Conservation (phyloP, 257 asterid genomes). For the Nicotiana undulata region DNA sequence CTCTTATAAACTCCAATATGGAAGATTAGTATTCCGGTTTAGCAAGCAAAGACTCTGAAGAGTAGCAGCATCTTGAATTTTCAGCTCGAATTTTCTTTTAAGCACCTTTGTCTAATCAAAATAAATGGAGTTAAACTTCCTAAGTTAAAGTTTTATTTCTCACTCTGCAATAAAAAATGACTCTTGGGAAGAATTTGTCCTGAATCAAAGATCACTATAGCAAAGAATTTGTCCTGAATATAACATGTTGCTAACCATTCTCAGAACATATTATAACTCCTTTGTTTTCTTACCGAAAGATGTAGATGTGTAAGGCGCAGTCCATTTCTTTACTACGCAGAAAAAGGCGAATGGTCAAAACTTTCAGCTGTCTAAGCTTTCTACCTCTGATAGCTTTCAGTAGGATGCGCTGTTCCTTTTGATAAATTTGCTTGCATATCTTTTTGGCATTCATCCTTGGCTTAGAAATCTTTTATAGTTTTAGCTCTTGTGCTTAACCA, state of each 20-base stretch:
- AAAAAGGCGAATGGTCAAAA: not conserved
- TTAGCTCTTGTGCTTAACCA: not conserved
- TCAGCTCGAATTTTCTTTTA: not conserved
- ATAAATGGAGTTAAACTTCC: not conserved
- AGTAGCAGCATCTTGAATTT: not conserved
- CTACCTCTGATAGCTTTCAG: not conserved
- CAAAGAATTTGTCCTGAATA: not conserved
- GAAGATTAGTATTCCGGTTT: not conserved
- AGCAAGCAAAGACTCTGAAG: not conserved
- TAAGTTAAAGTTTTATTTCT: not conserved
- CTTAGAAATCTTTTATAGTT: not conserved
- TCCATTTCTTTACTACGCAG: not conserved
- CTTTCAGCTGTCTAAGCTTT: not conserved
- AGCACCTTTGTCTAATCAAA: not conserved
- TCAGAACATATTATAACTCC: not conserved
- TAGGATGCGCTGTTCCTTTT: not conserved
- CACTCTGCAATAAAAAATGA: not conserved
- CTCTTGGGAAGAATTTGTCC: not conserved
- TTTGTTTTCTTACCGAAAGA: not conserved
- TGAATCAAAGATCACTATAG: not conserved
- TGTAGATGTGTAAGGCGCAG: not conserved
- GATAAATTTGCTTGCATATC: not conserved
- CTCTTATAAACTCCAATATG: not conserved
- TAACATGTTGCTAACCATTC: not conserved
- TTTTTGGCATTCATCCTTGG: not conserved